Base-by-base conservation (phyloP, 2,329 filamentous ascomycete species). In the Zymoseptoria crescenta region DNA sequence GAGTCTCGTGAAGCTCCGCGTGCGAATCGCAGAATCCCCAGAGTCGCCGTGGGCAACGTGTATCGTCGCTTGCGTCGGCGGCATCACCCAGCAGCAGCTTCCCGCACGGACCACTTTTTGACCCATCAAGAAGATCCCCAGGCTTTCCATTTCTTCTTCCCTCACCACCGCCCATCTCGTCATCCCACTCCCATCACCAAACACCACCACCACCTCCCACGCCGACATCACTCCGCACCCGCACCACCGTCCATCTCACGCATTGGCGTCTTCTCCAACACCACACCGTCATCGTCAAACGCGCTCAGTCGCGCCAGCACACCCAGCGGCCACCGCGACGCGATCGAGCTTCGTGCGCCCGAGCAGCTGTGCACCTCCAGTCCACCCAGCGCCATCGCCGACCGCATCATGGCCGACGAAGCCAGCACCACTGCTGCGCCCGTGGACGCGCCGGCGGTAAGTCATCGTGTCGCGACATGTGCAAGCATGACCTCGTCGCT, bases 361-460 rank as follows among this genome's bases (percentile, higher is more conserved):
- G 50, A 54, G 16, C 58, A 50, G 45, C 28, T 50, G 16, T 19
- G 35, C 28, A 28, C 21, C 21, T n/a, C 35, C 41, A 57, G 56
- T 49, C 59, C 56, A 56, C 60, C 59, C 56, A 54, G 57, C 56
- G 59, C 52, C 51, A 8, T 35, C 30, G 9, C 13, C 30, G 30
- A 59, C 54, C 49, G 19, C 59, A 59, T 58, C 52, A 73, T 73
- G 71, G 66, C 68, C 52, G 71, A 73, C 52, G 70, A 69, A 59
- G 58, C 62, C 52, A 63, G 64, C 59, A 62, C 62, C 52, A 20
- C 50, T 27, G 50, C 50, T 9, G 65, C 63, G 50, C 61, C 68
- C 49, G 67, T 64, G 20, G 68, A 69, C 49, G 65, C 65, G 63
- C 64, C 61, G 62, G 61, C 65, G 27, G 69, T 70, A 64, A 68